Evolutionary conservation across 2,329 filamentous ascomycete genomes (phyloP).

Genomic region (Epichloe elymi): DNA sequence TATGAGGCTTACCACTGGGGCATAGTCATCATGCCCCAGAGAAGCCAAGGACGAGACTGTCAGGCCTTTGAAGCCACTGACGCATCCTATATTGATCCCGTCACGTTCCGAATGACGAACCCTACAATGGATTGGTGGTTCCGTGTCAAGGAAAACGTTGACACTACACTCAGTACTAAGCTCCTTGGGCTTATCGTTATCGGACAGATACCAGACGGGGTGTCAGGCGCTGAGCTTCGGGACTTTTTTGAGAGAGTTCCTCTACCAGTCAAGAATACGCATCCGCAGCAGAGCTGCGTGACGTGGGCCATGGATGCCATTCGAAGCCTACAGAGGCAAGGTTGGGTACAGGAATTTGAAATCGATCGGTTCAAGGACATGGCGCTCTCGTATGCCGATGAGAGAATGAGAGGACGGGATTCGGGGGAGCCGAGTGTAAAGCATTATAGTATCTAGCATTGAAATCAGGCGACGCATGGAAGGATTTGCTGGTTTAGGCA

Average conservation of each 20-base stretch:
- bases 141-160: constrained; percentile 7
- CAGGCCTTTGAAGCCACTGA: constrained; percentile 18
- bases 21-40: constrained; percentile 14
- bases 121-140: constrained; percentile 21
- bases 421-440: constrained; percentile 8
- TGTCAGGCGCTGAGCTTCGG: constrained; percentile 10
- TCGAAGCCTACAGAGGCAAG: constrained; percentile 11
- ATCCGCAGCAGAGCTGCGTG: constrained; percentile 23
- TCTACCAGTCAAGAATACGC: constrained; percentile 17
- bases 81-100: constrained; percentile 15
- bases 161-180: constrained; percentile 11
- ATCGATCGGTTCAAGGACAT: constrained; percentile 13
- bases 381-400: constrained; percentile 17
- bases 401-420: constrained; percentile 10
- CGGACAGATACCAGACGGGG: constrained; percentile 10
- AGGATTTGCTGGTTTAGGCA: no score
- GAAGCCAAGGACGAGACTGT: constrained; percentile 7
- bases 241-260: constrained; percentile 12
- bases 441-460: background rate
- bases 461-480: background rate
- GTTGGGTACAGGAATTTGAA: constrained; percentile 13
- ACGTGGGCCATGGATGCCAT: constrained; percentile 19
- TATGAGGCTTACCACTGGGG: constrained; percentile 21
- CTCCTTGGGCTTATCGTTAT: constrained; percentile 17
- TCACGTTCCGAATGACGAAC: constrained; percentile 18